phyloP scores from a whole-genome alignment of 2,329 filamentous ascomycete genomes.

The Bisporella sp. region DNA sequence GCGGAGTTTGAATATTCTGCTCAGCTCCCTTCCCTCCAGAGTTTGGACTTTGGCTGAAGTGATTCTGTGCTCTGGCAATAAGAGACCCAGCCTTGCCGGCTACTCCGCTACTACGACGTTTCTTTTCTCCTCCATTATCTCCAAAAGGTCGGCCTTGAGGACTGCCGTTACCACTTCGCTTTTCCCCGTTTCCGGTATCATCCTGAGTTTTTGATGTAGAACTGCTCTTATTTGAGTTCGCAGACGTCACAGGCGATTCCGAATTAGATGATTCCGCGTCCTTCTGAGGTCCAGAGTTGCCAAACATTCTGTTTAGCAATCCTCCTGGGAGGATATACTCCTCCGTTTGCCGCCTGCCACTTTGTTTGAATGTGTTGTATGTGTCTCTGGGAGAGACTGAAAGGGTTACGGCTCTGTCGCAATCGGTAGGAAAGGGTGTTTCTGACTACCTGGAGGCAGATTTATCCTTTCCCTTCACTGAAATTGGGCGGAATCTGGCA shows the following conservation, averaged over 20 bases:
- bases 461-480: no score
- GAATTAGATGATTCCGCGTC: constrained; percentile 25
- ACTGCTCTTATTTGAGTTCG: constrained; percentile 12
- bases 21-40: constrained; percentile 29
- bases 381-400: constrained; percentile 22
- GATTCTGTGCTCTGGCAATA: constrained; percentile 83
- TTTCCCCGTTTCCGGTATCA: constrained; percentile 40
- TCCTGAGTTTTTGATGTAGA: constrained; percentile 18
- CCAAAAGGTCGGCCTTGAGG: constrained; percentile 51
- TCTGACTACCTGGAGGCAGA: no score
- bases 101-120: constrained; percentile 82
- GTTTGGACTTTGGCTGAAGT: constrained; percentile 45
- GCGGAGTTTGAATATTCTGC: constrained; percentile 51
- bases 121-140: constrained; percentile 53
- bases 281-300: constrained; percentile 65
- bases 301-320: constrained; percentile 98
- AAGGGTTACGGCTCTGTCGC: no score
- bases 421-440: no score
- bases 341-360: constrained; percentile 95
- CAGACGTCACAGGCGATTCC: constrained; percentile 5
- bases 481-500: no score
- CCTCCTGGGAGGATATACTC: constrained; percentile 92
- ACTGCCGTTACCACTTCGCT: constrained; percentile 55
- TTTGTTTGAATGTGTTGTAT: constrained; percentile 37
- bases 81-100: constrained; percentile 79